phyloP scores from a whole-genome alignment of 2,329 filamentous ascomycete species.

The Ophiobolus disseminans region DNA sequence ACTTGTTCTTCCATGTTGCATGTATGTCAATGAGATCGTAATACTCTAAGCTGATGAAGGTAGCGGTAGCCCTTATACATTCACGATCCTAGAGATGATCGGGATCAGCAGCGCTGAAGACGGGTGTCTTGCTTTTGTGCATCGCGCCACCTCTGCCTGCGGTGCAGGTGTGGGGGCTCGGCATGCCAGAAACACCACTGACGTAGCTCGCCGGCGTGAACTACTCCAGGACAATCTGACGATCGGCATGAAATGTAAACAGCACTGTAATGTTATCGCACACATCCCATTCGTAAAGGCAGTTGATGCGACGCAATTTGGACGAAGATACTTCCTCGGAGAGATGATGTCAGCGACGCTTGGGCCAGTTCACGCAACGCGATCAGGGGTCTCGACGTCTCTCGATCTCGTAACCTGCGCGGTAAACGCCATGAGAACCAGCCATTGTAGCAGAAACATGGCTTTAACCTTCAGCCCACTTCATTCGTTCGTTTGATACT shows the following conservation, averaged over 20 bases:
- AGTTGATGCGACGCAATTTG: background rate
- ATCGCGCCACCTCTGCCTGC: constrained; percentile 7
- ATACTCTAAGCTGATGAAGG: background rate
- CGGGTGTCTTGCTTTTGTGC: constrained; percentile 24
- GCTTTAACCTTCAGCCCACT: constrained; percentile 4
- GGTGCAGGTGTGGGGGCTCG: constrained; percentile 32
- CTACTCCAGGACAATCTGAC: constrained; percentile 17
- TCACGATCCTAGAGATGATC: constrained; percentile 6
- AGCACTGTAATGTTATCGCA: constrained; percentile 17
- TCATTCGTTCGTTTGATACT: constrained; percentile 11
- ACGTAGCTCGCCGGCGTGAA: constrained; percentile 34
- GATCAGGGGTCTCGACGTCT: constrained; percentile 8
- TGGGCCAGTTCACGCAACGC: constrained; percentile 11
- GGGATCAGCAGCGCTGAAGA: constrained; percentile 5
- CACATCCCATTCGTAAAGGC: constrained; percentile 9
- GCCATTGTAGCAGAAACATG: constrained; percentile 12
- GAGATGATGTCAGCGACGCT: constrained; percentile 16
- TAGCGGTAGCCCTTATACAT: constrained; percentile 3
- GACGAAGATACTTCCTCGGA: constrained; percentile 1
- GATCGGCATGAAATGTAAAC: constrained; percentile 20
- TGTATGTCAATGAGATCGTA: background rate
- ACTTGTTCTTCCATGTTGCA: constrained; percentile 78
- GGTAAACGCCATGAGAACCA: constrained; percentile 8
- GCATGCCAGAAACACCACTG: constrained; percentile 30
- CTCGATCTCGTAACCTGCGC: constrained; percentile 1